A percentile compares a stretch with the other conserved stretches of the same genome.
Evolutionary conservation across 1,139 yeast species (phyloP).

Genomic region (Spathaspora sp.): DNA sequence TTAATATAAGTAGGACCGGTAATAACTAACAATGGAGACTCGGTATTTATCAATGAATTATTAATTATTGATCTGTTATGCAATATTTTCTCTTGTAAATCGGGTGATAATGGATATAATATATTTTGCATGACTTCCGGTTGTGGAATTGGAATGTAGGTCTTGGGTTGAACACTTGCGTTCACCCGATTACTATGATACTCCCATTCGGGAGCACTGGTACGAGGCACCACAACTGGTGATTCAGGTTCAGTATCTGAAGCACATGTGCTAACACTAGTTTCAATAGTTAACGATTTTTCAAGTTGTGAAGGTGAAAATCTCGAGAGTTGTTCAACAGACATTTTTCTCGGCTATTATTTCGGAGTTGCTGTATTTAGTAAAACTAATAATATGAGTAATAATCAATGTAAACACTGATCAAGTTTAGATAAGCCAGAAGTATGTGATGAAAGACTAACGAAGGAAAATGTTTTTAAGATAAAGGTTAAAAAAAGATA

Average conservation of each 20-base stretch:
- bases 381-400: too few species aligned
- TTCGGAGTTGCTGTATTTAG: too few species aligned
- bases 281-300: not conserved
- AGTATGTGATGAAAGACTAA: too few species aligned
- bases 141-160: constrained; percentile 34
- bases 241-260: constrained; percentile 4
- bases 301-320: not conserved
- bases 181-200: not conserved
- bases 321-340: not conserved
- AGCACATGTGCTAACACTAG: not conserved
- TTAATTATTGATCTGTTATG: constrained; percentile 18
- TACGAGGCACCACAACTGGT: not conserved
- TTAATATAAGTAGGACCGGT: constrained; percentile 39
- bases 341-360: not conserved
- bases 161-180: not conserved
- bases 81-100: constrained; percentile 27
- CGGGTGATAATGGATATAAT: constrained; percentile 33
- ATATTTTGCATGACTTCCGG: constrained; percentile 48
- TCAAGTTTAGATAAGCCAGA: too few species aligned
- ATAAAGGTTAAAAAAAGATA: not conserved
- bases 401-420: too few species aligned
- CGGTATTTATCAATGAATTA: constrained; percentile 14
- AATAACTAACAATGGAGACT: constrained; percentile 32
- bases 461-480: not conserved
- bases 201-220: constrained; percentile 3